phyloP scores from a whole-genome alignment of 129 eudicot species.

The Flaveria sonorensis region DNA sequence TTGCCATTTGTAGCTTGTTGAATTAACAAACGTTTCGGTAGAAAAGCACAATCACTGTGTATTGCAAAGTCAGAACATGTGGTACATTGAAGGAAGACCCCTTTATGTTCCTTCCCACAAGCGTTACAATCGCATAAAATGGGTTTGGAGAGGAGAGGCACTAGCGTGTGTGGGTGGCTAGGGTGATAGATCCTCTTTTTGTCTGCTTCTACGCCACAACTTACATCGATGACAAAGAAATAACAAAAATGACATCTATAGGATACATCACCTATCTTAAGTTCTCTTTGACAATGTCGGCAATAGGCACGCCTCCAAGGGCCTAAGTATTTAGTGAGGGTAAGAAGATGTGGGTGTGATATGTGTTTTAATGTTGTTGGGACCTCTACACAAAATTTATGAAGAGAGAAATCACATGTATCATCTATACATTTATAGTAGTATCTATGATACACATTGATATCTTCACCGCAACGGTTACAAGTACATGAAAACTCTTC shows the following conservation, averaged over 20 bases:
- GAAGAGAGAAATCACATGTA: slow-evolving; percentile 12
- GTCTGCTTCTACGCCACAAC: background rate
- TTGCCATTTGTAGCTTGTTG: background rate
- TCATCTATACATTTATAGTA: background rate
- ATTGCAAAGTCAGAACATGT: slow-evolving; percentile 11
- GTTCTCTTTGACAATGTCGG: background rate
- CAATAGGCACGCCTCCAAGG: background rate
- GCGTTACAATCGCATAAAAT: slow-evolving; percentile 20
- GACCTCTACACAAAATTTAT: slow-evolving; percentile 9
- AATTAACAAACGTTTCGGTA: slow-evolving; percentile 3
- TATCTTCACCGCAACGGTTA: slow-evolving; percentile 7
- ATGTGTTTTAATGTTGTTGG: background rate
- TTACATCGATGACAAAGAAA: background rate
- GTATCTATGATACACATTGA: background rate
- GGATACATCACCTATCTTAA: no score
- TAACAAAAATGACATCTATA: no score
- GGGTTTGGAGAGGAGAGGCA: background rate
- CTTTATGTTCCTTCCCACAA: slow-evolving; percentile 5
- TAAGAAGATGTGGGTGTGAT: background rate
- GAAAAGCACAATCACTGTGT: slow-evolving; percentile 11
- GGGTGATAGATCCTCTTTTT: slow-evolving; percentile 13
- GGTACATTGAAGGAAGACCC: slow-evolving; percentile 16
- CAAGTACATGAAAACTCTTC: background rate
- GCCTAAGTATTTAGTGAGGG: background rate
- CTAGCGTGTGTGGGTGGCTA: slow-evolving; percentile 13